These are phyloP conservation scores for Psophocarpus tetragonolobus DNA, from an alignment of 306 rosid species.

Conservation along the genomic window DNA sequence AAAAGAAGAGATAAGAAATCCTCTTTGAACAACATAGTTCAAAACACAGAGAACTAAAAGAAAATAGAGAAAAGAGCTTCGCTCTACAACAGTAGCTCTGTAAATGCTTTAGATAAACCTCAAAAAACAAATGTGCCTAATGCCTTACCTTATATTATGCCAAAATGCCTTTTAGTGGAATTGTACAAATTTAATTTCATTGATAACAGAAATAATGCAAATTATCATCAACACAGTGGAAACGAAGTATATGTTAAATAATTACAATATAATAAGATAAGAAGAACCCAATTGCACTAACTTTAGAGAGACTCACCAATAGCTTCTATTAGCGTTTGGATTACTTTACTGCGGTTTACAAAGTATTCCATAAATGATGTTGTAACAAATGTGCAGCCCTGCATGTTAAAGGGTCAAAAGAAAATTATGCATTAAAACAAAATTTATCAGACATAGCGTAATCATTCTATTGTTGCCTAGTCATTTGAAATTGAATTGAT, in stretches of 20 bases:
- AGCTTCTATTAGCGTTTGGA: slow-evolving; percentile 75
- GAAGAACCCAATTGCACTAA: not conserved
- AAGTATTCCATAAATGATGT: slow-evolving; percentile 51
- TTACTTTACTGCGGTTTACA: slow-evolving; percentile 63
- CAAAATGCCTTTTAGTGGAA: not conserved
- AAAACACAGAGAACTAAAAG: not conserved
- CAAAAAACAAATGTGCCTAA: not conserved
- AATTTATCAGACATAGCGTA: not conserved
- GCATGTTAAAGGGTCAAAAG: slow-evolving; percentile 34
- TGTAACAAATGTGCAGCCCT: slow-evolving; percentile 76
- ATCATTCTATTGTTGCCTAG: not conserved
- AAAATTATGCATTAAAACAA: slow-evolving; percentile 24
- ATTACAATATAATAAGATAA: not conserved
- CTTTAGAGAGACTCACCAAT: slow-evolving; percentile 57
- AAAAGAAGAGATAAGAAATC: slow-evolving; percentile 7
- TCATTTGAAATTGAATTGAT: slow-evolving; percentile 21
- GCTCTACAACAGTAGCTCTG: not conserved
- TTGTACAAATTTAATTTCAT: slow-evolving; percentile 1
- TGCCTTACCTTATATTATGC: not conserved
- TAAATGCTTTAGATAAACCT: slow-evolving; percentile 2
- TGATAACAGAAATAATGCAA: not conserved
- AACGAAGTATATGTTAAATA: not conserved
- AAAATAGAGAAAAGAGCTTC: not conserved
- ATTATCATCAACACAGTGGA: slow-evolving; percentile 10
- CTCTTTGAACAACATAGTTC: not conserved